Conservation (phyloP, 345 rosid genomes). For the Rhodamnia argentea region DNA sequence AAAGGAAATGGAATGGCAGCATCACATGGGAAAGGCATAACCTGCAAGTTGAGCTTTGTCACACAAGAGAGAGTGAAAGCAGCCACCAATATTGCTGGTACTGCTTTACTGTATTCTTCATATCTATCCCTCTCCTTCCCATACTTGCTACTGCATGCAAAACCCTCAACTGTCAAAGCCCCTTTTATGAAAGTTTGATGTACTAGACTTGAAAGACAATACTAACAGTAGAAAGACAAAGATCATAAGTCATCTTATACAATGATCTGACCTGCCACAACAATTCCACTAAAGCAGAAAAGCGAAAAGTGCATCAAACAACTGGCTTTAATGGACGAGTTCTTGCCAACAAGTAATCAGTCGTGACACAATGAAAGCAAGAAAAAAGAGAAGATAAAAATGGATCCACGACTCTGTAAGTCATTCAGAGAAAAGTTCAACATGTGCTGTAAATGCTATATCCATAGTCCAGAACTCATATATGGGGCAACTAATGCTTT, state of each 20-base stretch:
- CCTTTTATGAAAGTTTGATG: neutral
- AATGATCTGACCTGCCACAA: neutral
- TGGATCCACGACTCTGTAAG: neutral
- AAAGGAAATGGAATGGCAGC: neutral
- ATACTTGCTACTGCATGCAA: slow-evolving; percentile 31
- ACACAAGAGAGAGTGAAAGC: slow-evolving; percentile 61
- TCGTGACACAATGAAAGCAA: neutral
- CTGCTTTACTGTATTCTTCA: slow-evolving; percentile 32
- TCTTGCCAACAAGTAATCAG: neutral
- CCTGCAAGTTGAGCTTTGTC: slow-evolving; percentile 48
- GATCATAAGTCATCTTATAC: neutral
- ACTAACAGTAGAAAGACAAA: neutral
- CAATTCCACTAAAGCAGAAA: neutral
- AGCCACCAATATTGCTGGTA: slow-evolving; percentile 47
- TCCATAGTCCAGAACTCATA: neutral
- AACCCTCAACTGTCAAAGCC: slow-evolving; percentile 1
- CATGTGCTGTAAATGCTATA: neutral
- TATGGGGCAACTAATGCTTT: neutral
- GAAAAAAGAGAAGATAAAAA: neutral
- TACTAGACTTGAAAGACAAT: neutral
- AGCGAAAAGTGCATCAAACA: neutral
- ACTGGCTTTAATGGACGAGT: neutral
- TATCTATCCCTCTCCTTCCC: slow-evolving; percentile 28
- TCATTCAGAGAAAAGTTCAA: neutral
- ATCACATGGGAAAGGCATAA: slow-evolving; percentile 12